phyloP scores from a whole-genome alignment of 2,329 filamentous ascomycete species.

The Orbilia ellipsospora region DNA sequence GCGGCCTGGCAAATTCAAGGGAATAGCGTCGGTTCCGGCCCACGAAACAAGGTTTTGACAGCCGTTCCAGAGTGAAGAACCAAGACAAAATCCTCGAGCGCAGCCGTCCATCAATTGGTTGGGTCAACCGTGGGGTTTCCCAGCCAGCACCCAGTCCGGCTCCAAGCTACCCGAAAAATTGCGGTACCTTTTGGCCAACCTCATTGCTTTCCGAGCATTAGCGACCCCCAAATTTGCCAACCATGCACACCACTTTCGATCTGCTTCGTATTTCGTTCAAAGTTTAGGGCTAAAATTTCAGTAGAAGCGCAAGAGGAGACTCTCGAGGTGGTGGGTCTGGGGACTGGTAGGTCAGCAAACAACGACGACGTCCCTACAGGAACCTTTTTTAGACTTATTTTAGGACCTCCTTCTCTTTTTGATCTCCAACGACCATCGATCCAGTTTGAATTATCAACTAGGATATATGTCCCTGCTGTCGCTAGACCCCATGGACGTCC shows the following conservation, averaged over 20 bases:
- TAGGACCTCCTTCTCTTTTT: not conserved
- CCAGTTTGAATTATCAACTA: slow-evolving; percentile 32
- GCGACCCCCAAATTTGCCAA: too few relatives aligned
- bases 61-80: slow-evolving; percentile 44
- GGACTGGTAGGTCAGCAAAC: too few relatives aligned
- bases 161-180: slow-evolving; percentile 18
- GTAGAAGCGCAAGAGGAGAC: too few relatives aligned
- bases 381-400: slow-evolving; percentile 10
- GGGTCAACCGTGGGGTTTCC: slow-evolving; percentile 1
- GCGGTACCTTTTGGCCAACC: slow-evolving; percentile 11
- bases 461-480: slow-evolving; percentile 14
- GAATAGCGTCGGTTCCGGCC: too few relatives aligned
- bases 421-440: slow-evolving; percentile 23
- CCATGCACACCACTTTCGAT: too few relatives aligned
- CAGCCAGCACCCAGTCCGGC: slow-evolving; percentile 15
- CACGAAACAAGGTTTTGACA: slow-evolving; percentile 53
- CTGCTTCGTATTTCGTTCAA: too few relatives aligned
- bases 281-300: too few relatives aligned
- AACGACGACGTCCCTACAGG: not conserved
- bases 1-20: too few relatives aligned
- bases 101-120: slow-evolving; percentile 3
- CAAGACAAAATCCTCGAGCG: slow-evolving; percentile 29
- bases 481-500: slow-evolving; percentile 4
- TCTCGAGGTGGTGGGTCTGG: too few relatives aligned
- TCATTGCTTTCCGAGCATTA: not conserved